Percentiles rank a stretch among this genome's conserved stretches.
Conservation (phyloP, 116 monocot species). For the Papilionanthe hybrid region DNA sequence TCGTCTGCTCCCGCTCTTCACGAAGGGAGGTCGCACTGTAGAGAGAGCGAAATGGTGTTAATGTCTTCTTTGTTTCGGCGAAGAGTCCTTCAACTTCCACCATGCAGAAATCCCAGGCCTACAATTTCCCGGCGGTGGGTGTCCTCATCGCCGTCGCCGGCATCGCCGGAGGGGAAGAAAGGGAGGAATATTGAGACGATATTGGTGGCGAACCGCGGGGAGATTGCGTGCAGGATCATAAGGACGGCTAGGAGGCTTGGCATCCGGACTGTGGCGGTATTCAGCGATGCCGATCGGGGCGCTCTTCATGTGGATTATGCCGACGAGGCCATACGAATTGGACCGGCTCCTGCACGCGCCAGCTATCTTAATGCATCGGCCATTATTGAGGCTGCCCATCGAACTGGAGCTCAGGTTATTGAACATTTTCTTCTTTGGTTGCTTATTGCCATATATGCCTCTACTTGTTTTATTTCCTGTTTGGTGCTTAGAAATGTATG, state of each 20-base stretch:
- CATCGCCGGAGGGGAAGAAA: neutral
- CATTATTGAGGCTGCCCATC: slow-evolving; percentile 72
- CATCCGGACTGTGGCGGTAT: slow-evolving; percentile 87
- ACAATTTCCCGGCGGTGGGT: neutral
- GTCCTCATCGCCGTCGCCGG: slow-evolving; percentile 18
- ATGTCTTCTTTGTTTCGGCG: slow-evolving; percentile 30
- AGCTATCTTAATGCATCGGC: slow-evolving; percentile 82
- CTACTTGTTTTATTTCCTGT: neutral
- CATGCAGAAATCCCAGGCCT: neutral
- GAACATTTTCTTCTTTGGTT: neutral
- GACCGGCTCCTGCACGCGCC: slow-evolving; percentile 68
- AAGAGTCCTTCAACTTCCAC: slow-evolving; percentile 3
- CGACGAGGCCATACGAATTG: slow-evolving; percentile 85
- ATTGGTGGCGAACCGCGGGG: slow-evolving; percentile 92
- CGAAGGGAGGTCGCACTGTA: neutral
- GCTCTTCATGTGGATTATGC: slow-evolving; percentile 70
- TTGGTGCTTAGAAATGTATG: neutral
- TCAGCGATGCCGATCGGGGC: slow-evolving; percentile 78
- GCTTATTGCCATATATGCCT: neutral
- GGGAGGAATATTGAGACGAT: slow-evolving; percentile 69
- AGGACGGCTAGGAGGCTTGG: slow-evolving; percentile 75
- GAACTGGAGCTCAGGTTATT: slow-evolving; percentile 86
- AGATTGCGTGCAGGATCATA: slow-evolving; percentile 92
- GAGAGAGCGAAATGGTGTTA: slow-evolving; percentile 11
- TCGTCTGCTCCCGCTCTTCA: neutral